A percentile compares a stretch with the other conserved stretches of the same genome.
Evolutionary conservation across 169 alveolate species (phyloP).

Genomic region (Plasmodium vivax): DNA sequence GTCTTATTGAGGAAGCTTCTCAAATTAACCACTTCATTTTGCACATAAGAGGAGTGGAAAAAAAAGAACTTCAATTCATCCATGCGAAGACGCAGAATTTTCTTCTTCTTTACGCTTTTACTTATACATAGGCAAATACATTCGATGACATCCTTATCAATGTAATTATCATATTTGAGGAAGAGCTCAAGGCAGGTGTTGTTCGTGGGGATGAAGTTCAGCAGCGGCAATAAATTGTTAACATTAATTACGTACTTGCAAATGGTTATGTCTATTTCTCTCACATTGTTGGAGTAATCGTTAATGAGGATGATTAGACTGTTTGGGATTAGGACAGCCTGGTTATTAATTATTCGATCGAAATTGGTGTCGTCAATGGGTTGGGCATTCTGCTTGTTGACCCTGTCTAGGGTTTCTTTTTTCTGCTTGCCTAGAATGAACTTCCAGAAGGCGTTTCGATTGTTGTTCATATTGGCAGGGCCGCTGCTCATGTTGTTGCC

Average conservation of each 20-base stretch:
- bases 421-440: slow-evolving; percentile 20
- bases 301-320: slow-evolving; percentile 12
- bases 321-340: slow-evolving; percentile 25
- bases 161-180: slow-evolving; percentile 56
- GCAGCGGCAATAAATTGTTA: slow-evolving; percentile 50
- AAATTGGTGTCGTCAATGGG: slow-evolving; percentile 12
- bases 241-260: slow-evolving; percentile 46
- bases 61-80: slow-evolving; percentile 19
- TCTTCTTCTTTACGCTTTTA: slow-evolving; percentile 8
- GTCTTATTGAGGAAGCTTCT: slow-evolving; percentile 28
- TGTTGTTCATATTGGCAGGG: background rate
- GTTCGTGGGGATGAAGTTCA: slow-evolving; percentile 51
- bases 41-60: slow-evolving; percentile 11
- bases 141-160: slow-evolving; percentile 58
- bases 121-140: slow-evolving; percentile 32
- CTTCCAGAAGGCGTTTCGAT: slow-evolving; percentile 52
- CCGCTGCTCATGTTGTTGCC: background rate
- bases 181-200: slow-evolving; percentile 54
- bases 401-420: background rate
- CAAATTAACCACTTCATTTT: slow-evolving; percentile 41
- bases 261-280: slow-evolving; percentile 52
- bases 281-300: slow-evolving; percentile 56
- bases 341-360: slow-evolving; percentile 47
- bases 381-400: background rate
- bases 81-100: slow-evolving; percentile 26